These are phyloP conservation scores for Suillus cothurnatus DNA, from an alignment of 768 basidiomycete species.

Conservation along the genomic window DNA sequence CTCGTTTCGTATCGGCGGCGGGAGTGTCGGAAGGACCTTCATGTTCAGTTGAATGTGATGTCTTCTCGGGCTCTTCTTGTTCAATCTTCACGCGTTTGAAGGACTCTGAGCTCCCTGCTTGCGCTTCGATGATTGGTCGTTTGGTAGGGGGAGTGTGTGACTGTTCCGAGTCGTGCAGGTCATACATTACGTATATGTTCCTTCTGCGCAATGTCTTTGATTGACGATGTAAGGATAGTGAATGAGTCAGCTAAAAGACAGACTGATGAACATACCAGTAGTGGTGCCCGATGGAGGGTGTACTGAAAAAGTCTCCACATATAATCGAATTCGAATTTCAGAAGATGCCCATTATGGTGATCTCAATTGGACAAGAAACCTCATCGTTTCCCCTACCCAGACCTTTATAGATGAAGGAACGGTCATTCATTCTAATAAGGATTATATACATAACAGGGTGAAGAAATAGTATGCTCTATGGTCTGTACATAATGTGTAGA, in stretches of 20 bases:
- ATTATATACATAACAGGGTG: background rate
- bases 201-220: background rate
- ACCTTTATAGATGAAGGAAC: background rate
- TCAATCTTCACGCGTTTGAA: slow-evolving; percentile 19
- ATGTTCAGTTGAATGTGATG: background rate
- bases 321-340: slow-evolving; percentile 2
- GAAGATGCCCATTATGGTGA: background rate
- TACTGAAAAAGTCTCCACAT: slow-evolving; percentile 13
- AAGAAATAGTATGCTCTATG: background rate
- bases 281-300: slow-evolving; percentile 3
- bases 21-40: slow-evolving; percentile 1
- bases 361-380: background rate
- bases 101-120: slow-evolving; percentile 4
- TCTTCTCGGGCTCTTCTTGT: slow-evolving; percentile 6
- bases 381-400: background rate
- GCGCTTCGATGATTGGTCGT: slow-evolving; percentile 8
- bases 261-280: slow-evolving; percentile 6
- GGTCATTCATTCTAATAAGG: background rate
- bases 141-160: slow-evolving; percentile 14
- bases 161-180: slow-evolving; percentile 5
- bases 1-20: slow-evolving; percentile 8
- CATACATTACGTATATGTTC: slow-evolving; percentile 7
- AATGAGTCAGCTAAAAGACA: background rate
- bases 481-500: background rate
- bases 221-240: background rate